Percentiles rank a stretch among this genome's conserved stretches.
These are phyloP conservation scores for Calvatia gigantea DNA, from an alignment of 768 basidiomycete genomes.

Conservation along the genomic window DNA sequence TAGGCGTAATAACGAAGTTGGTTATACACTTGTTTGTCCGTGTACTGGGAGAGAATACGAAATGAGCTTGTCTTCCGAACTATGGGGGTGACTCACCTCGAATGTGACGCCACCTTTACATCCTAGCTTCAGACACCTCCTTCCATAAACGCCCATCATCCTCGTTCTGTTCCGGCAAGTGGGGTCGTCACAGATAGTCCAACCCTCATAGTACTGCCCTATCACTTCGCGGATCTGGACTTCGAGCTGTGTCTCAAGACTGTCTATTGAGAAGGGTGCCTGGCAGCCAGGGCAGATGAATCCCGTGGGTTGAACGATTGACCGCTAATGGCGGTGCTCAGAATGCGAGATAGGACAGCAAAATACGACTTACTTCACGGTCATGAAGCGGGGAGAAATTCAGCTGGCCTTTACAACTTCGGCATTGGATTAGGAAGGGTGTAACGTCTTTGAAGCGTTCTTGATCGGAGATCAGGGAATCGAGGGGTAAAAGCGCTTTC, in stretches of 20 bases:
- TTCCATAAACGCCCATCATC: constrained; percentile 91
- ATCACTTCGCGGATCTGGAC: constrained; percentile 78
- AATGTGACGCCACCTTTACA: constrained; percentile 72
- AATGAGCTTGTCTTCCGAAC: background rate
- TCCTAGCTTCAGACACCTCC: constrained; percentile 65
- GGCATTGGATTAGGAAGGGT: constrained; percentile 74
- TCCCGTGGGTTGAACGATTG: constrained; percentile 62
- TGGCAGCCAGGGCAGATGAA: constrained; percentile 70
- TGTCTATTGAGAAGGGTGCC: constrained; percentile 45
- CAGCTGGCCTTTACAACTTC: constrained; percentile 59
- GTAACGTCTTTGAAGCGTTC: constrained; percentile 81
- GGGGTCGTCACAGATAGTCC: constrained; percentile 84
- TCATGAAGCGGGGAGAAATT: constrained; percentile 59
- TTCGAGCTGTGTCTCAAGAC: constrained; percentile 83
- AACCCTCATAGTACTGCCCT: constrained; percentile 81
- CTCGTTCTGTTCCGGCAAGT: constrained; percentile 84
- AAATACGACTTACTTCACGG: constrained; percentile 41
- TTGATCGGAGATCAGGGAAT: constrained; percentile 84
- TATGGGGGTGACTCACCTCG: constrained; percentile 50
- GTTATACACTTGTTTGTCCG: constrained; percentile 81
- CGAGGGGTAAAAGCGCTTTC: constrained; percentile 70
- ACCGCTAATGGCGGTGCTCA: constrained; percentile 42
- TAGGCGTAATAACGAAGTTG: constrained; percentile 82
- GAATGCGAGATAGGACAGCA: background rate
- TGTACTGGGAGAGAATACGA: constrained; percentile 51